These are phyloP conservation scores for Calendula officinalis DNA, from an alignment of 129 eudicot species.

Conservation along the genomic window DNA sequence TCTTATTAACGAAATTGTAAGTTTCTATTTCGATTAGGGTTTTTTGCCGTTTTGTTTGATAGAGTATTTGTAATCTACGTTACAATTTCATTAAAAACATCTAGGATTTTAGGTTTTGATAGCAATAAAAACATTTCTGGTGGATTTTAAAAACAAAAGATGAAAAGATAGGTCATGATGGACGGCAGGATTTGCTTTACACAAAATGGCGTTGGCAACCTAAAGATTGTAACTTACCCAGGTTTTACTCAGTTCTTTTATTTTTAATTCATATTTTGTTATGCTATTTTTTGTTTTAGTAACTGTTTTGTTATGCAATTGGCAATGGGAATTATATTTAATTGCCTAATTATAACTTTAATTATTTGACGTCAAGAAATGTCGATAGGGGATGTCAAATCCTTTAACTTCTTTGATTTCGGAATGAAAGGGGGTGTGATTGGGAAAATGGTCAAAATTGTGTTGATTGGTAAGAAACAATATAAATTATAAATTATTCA, in stretches of 20 bases:
- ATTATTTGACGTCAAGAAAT: background rate
- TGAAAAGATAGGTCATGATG: no score
- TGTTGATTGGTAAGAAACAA: constrained; percentile 12
- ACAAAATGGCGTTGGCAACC: constrained; percentile 97
- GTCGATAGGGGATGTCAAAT: constrained; percentile 1
- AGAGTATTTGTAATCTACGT: no score
- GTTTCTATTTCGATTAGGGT: no score
- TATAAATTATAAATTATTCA: no score
- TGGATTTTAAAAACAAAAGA: no score
- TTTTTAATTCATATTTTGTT: constrained; percentile 7
- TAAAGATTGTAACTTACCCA: constrained; percentile 72
- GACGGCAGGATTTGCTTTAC: constrained; percentile 68
- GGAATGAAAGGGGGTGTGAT: constrained; percentile 11
- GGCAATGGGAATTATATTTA: background rate
- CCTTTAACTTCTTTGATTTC: background rate
- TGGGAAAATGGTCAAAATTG: constrained; percentile 11
- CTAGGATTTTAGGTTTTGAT: no score
- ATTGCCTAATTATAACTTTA: background rate
- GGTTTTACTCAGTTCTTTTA: constrained; percentile 32
- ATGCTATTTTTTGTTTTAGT: constrained; percentile 10
- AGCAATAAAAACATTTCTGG: no score
- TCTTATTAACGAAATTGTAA: no score
- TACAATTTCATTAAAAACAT: no score
- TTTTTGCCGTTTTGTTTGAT: no score
- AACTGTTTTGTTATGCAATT: constrained; percentile 3